Evolutionary conservation across 1,284 basidiomycete genomes (phyloP), one percentile per base, ranked within the genome.

Genomic region (Leccinum subrobustum): DNA sequence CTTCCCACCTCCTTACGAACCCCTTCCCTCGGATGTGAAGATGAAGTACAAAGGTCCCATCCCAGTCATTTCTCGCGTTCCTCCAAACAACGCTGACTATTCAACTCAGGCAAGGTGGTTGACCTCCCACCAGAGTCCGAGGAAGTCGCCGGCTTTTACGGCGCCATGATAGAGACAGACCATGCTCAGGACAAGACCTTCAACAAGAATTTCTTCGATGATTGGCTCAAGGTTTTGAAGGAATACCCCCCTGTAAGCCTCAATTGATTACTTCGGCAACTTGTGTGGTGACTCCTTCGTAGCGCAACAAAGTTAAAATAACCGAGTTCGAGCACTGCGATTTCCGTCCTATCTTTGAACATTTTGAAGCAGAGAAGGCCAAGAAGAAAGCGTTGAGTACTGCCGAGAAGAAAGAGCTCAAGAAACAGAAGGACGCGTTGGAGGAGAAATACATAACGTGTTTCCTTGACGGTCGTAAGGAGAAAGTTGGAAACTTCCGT

Each of bases 111-210:
- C 65, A 87, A 89, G 73, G 75, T 82, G 5, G 84, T 98, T 48
- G 81, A 89, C 61, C 86, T 99, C 20, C 87, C 93, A 12, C 87
- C 85, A 12, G 92, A 91, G 66, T 83, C 96, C 1, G 97, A 99
- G 76, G 97, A 99, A 76, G 96, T 99, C 47, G 97, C 97, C 51
- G 92, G 93, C 39, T 99, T 99, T 78, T 99, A 96, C 70, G 97
- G 83, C 29, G 93, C 95, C 31, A 87, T 99, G 80, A 73, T 99
- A 57, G 95, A 96, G 75, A 93, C 94, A 3, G 94, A 96, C 66
- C 96, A 99, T 71, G 93, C 92, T 3, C 83, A 92, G 75, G 96
- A 99, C 74, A 81, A 80, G 27, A 88, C 83, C 0, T 99, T 99
- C 79, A 93, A 93, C 76, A 87, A 89, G 73, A 99, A 99, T 78